phyloP scores from a whole-genome alignment of 169 alveolate genomes.

The Amoebophrya sp. region DNA sequence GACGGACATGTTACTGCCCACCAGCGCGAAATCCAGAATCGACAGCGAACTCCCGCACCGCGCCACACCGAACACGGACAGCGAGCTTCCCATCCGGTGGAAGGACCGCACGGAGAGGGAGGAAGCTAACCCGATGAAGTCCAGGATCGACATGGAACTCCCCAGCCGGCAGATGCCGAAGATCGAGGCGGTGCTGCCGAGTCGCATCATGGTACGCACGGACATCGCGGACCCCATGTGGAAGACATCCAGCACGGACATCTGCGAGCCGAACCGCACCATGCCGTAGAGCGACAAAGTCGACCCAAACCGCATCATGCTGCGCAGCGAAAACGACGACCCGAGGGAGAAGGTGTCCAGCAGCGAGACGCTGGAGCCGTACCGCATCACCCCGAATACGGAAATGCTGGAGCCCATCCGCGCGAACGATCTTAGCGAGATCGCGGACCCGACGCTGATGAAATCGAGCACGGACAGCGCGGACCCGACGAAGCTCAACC shows the following conservation, averaged over 20 bases:
- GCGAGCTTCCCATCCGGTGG: slow-evolving; percentile 14
- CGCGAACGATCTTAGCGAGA: slow-evolving; percentile 41
- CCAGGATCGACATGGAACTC: slow-evolving; percentile 17
- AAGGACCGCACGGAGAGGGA: slow-evolving; percentile 20
- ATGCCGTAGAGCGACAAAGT: not conserved
- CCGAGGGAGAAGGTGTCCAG: not conserved
- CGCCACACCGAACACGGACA: slow-evolving; percentile 30
- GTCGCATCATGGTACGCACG: not conserved
- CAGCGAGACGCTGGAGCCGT: slow-evolving; percentile 33
- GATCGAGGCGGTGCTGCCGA: slow-evolving; percentile 15
- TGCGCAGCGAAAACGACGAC: not conserved
- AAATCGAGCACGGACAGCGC: not conserved
- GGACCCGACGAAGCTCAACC: not conserved
- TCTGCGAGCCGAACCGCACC: slow-evolving; percentile 4
- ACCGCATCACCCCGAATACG: slow-evolving; percentile 36
- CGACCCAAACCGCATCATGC: slow-evolving; percentile 2
- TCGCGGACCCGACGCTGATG: slow-evolving; percentile 39
- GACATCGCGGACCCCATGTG: slow-evolving; percentile 26
- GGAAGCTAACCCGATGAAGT: slow-evolving; percentile 8
- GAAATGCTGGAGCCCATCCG: slow-evolving; percentile 38
- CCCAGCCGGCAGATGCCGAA: not conserved
- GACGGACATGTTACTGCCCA: not conserved
- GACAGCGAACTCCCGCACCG: not conserved
- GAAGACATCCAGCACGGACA: slow-evolving; percentile 21
- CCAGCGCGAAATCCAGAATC: not conserved